Base-by-base conservation (phyloP, 495 filamentous ascomycete species). In the Trichoderma orchidacearum region DNA sequence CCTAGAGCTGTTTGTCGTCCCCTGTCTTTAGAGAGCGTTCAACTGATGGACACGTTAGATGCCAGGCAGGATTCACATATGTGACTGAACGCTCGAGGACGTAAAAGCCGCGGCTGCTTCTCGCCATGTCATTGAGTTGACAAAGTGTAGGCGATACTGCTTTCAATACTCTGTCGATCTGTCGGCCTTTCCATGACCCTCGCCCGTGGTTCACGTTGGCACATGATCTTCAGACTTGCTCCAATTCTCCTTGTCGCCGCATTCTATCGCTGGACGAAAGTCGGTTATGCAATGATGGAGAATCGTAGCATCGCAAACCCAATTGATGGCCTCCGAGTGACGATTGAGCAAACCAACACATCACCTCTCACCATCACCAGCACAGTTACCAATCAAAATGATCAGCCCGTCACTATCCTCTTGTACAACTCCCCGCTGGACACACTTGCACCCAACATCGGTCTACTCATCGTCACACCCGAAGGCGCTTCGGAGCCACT, bases 361-460 rank as follows among this genome's bases (percentile, higher is more conserved):
- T 38, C 54, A 0, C 60, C 64, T 32, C 58, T 58, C 23, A 62
- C 64, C 48, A 51, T 73, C 34, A 62, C 53, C 0, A 51, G 70
- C 11, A 68, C 69, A 1, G 64, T 80, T n/a, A 66, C 66, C 45
- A 82, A 80, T 57, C 62, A 64, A 1, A 63, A 67, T 29, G 48
- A 61, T 0, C 32, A 62, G 8, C 67, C 77, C 28, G 63, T 79
- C 13, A 80, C 76, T 1, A 41, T 82, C 17, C 65, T 81, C 12
- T 65, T 60, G 34, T 81, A 74, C 74, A 64, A 70, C 51, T 72
- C 72, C 4, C 78, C 78, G 5, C 61, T 81, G 8, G 79, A 81
- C 57, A 59, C 68, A 4, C 56, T 67, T 28, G 78, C 76, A 9
- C 64, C 71, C 25, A 60, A 72, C 21, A 63, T 78, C 9, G 75